phyloP scores from a whole-genome alignment of 768 basidiomycete genomes.

The Collybia nuda region DNA sequence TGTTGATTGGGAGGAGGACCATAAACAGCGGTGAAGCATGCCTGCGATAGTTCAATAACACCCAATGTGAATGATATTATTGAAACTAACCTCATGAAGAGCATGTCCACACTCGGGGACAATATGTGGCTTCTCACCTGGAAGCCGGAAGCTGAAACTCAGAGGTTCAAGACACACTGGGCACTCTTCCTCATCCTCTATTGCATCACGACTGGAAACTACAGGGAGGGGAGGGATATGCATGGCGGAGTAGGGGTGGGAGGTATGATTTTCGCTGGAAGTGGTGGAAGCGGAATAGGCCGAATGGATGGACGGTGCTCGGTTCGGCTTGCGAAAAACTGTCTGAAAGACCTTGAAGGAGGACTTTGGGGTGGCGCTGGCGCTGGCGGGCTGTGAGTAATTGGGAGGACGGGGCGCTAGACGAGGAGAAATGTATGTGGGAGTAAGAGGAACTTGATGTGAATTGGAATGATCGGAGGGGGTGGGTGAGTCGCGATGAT shows the following conservation, averaged over 20 bases:
- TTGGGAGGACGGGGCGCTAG: conserved; percentile 33
- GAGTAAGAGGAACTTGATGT: conserved; percentile 40
- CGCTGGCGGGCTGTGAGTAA: too few species aligned
- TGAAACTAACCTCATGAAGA: conserved; percentile 76
- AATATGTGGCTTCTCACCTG: conserved; percentile 96
- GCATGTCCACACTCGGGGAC: conserved; percentile 98
- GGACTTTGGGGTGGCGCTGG: conserved; percentile 18
- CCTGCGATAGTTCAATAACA: conserved; percentile 42
- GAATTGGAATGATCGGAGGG: conserved; percentile 23
- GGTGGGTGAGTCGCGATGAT: conserved; percentile 34
- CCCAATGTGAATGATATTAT: conserved; percentile 5
- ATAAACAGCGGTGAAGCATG: conserved; percentile 96
- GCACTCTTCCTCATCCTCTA: conserved; percentile 86
- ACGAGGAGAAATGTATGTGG: conserved; percentile 41
- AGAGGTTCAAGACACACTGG: conserved; percentile 97
- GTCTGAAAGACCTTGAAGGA: conserved; percentile 46
- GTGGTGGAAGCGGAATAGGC: conserved; percentile 46
- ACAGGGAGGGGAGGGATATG: conserved; percentile 69
- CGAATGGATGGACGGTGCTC: conserved; percentile 48
- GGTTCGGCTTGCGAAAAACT: conserved; percentile 50
- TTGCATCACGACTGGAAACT: conserved; percentile 60
- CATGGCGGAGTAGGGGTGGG: conserved; percentile 61
- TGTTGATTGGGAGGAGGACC: conserved; percentile 73
- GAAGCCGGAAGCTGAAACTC: conserved; percentile 87
- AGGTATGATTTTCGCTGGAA: conserved; percentile 34